These are phyloP conservation scores for Malus hybrid DNA, from an alignment of 331 rosid species.

Conservation along the genomic window DNA sequence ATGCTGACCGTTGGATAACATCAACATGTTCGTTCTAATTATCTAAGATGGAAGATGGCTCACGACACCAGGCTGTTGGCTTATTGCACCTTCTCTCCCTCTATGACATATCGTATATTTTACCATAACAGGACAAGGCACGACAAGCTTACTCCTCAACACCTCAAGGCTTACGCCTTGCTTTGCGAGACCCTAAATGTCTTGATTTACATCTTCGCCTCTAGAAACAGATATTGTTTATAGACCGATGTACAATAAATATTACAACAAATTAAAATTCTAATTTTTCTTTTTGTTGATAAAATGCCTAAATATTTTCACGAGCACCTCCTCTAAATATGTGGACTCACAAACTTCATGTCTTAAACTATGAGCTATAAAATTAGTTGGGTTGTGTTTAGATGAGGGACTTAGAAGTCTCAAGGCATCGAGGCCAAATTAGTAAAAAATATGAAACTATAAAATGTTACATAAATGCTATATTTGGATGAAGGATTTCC, in stretches of 20 bases:
- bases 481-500: neutral
- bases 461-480: neutral
- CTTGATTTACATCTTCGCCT: neutral
- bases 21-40: neutral
- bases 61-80: neutral
- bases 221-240: neutral
- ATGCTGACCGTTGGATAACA: neutral
- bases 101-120: neutral
- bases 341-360: neutral
- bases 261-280: neutral
- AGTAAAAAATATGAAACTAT: neutral
- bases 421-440: neutral
- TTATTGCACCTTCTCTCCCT: neutral
- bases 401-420: neutral
- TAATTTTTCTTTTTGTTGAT: neutral
- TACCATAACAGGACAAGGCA: neutral
- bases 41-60: neutral
- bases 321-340: neutral
- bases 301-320: neutral
- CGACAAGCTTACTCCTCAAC: too few relatives aligned
- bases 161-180: neutral
- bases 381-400: neutral
- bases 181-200: neutral
- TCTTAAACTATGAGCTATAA: neutral
- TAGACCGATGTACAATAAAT: neutral